Conservation (phyloP, 2,329 filamentous ascomycete species). For the Colletotrichum cuscutae region DNA sequence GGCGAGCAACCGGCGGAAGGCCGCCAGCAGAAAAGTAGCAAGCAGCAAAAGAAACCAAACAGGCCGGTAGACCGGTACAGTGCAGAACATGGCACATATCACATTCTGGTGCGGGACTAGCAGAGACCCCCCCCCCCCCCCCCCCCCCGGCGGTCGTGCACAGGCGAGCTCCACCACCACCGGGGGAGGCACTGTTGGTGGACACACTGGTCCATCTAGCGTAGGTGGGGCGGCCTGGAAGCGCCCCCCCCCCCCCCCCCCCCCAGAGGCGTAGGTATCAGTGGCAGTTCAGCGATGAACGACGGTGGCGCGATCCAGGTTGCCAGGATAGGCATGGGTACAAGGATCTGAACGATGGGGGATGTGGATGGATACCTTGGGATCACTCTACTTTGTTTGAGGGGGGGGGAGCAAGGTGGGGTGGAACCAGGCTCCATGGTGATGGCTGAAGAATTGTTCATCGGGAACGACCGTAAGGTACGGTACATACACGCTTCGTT, state of each 20-base stretch:
- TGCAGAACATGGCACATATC: slow-evolving; percentile 27
- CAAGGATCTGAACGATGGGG: slow-evolving; percentile 28
- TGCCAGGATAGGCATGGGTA: slow-evolving; percentile 21
- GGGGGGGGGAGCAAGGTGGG: slow-evolving; percentile 22
- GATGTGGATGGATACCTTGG: slow-evolving; percentile 15
- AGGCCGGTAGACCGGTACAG: slow-evolving; percentile 27
- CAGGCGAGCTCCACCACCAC: too few species aligned
- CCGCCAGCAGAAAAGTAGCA: slow-evolving; percentile 19
- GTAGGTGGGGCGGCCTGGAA: too few species aligned
- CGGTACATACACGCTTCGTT: neutral
- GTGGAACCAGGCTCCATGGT: slow-evolving; percentile 19
- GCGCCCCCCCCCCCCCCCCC: slow-evolving; percentile 17
- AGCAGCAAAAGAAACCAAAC: slow-evolving; percentile 26
- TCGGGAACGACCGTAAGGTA: slow-evolving; percentile 25
- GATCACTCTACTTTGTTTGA: slow-evolving; percentile 10
- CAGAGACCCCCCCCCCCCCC: slow-evolving; percentile 9
- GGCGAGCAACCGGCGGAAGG: slow-evolving; percentile 32
- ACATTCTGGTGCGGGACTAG: slow-evolving; percentile 28
- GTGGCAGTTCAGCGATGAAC: slow-evolving; percentile 23
- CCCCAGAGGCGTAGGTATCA: slow-evolving; percentile 12
- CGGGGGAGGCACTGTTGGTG: too few species aligned
- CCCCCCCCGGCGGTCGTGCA: too few species aligned
- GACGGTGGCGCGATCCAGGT: slow-evolving; percentile 29
- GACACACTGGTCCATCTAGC: too few species aligned
- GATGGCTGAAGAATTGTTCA: slow-evolving; percentile 35